These are phyloP conservation scores for Mycosphaerelloides madeirae DNA, from an alignment of 2,329 filamentous ascomycete species.

Conservation along the genomic window DNA sequence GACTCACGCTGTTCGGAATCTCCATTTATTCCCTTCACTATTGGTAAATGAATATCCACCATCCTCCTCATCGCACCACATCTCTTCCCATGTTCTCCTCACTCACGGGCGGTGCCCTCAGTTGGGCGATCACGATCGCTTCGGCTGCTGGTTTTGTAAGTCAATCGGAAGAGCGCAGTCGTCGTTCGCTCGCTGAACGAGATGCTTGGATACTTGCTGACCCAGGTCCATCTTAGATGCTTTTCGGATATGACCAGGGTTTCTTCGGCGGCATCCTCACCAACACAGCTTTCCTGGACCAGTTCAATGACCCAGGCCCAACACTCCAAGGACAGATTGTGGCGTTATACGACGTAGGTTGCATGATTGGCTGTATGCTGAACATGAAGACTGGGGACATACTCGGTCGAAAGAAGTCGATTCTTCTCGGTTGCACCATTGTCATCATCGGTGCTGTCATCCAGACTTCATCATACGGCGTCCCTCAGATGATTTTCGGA, in stretches of 20 bases:
- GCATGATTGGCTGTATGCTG: conserved; percentile 52
- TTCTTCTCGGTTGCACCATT: conserved; percentile 42
- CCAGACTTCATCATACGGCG: conserved; percentile 26
- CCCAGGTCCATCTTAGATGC: background rate
- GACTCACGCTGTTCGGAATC: no score
- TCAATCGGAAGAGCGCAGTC: no score
- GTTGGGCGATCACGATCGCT: background rate
- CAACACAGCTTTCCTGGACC: conserved; percentile 10
- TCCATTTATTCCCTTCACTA: no score
- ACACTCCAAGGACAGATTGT: conserved; percentile 41
- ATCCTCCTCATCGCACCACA: no score
- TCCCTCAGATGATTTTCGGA: conserved; percentile 46
- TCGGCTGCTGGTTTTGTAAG: background rate
- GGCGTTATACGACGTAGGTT: conserved; percentile 57
- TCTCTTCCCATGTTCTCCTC: no score
- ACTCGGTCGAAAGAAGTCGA: conserved; percentile 45
- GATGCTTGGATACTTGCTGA: background rate
- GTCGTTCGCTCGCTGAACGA: no score
- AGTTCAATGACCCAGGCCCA: conserved; percentile 12
- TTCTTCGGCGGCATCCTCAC: conserved; percentile 17
- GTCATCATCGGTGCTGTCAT: conserved; percentile 45
- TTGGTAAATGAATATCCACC: no score
- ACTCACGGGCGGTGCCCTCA: background rate
- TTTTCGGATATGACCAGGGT: conserved; percentile 20
- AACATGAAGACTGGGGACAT: conserved; percentile 45